Evolutionary conservation across 108 stramenopile species (phyloP).

Genomic region (Cyclotella sp.): DNA sequence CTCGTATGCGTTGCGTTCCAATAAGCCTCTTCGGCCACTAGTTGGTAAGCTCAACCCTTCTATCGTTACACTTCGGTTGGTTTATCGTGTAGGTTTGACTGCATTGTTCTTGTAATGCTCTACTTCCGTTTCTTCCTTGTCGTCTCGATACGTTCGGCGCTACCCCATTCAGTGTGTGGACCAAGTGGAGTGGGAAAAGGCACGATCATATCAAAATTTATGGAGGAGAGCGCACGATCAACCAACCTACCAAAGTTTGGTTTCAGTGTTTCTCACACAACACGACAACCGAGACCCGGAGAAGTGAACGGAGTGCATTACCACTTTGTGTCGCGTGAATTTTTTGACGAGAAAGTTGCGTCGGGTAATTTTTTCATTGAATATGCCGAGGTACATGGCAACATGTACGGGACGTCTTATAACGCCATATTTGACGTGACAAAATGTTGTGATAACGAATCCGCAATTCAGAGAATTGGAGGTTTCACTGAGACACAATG

Average conservation of each 20-base stretch:
- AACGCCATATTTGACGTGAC: slow-evolving; percentile 71
- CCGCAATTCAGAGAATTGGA: neutral
- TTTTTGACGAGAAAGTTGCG: slow-evolving; percentile 59
- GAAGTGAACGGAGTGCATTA: slow-evolving; percentile 92
- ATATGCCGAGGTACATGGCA: slow-evolving; percentile 96
- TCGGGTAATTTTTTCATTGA: slow-evolving; percentile 81
- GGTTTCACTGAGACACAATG: slow-evolving; percentile 45
- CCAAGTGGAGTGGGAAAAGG: slow-evolving; percentile 67
- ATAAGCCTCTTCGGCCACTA: slow-evolving; percentile 3
- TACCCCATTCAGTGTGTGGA: slow-evolving; percentile 38
- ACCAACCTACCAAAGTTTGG: slow-evolving; percentile 49
- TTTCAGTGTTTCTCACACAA: slow-evolving; percentile 92
- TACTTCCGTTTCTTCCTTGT: too few species aligned
- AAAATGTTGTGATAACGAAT: slow-evolving; percentile 4
- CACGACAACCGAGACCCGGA: slow-evolving; percentile 85
- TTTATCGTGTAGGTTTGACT: too few species aligned
- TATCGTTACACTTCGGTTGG: neutral
- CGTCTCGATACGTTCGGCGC: too few species aligned
- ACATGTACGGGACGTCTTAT: slow-evolving; percentile 94
- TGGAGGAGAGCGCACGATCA: slow-evolving; percentile 14
- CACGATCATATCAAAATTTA: slow-evolving; percentile 56
- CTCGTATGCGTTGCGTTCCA: slow-evolving; percentile 1
- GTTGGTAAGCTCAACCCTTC: slow-evolving; percentile 5
- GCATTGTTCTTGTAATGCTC: too few species aligned
- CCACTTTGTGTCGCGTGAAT: slow-evolving; percentile 77